Base-by-base conservation (phyloP, 192 early-diverging fungal genomes). In the Thoreauomyces humboldtii region DNA sequence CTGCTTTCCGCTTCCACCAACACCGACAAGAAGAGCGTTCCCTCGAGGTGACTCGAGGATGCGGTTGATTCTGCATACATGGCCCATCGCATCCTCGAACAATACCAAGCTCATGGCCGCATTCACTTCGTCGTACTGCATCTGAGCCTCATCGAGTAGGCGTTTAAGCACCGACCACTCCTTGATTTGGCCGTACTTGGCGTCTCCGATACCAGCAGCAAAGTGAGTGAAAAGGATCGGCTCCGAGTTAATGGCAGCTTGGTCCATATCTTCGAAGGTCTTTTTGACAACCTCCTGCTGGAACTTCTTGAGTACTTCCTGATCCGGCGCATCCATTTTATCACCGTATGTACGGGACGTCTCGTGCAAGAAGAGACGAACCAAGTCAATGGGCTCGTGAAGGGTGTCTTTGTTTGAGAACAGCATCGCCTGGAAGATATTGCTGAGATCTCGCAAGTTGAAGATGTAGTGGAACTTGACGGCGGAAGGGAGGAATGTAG, bases 381-480 rank as follows among this genome's bases (percentile, higher is more conserved):
- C 58, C 14, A 86, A 45, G 57, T 86, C 85, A 11, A 85, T 64
- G 12, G 81, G 77, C 33, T 86, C 85, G 38, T 79, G 73, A 4
- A 86, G 27, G 0, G 74, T 86, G 21, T 86, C 85, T 55, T 86
- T 86, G 61, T 57, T 75, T 17, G 77, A 78, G 47, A 86, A 86
- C 32, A 86, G 57, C 5, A 86, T 70, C 17, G 83, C 85, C 63
- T 86, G 83, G 73, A 86, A 86, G 29, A 86, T 86, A 58, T 86
- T 86, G 21, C 72, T 71, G 5, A 86, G 59, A 59, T 86, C 85
- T 56, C 83, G 70, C 24, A 86, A 62, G 63, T 86, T 86, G 71
- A 86, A 86, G 29, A 86, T 76, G 72, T 86, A 86, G 59, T 86
- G 85, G 75, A 86, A 86, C 53, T 85, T 86, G 63, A 86, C 73